Evolutionary conservation across 2,329 filamentous ascomycete species (phyloP).

Genomic region (Arachnopeziza araneosa): DNA sequence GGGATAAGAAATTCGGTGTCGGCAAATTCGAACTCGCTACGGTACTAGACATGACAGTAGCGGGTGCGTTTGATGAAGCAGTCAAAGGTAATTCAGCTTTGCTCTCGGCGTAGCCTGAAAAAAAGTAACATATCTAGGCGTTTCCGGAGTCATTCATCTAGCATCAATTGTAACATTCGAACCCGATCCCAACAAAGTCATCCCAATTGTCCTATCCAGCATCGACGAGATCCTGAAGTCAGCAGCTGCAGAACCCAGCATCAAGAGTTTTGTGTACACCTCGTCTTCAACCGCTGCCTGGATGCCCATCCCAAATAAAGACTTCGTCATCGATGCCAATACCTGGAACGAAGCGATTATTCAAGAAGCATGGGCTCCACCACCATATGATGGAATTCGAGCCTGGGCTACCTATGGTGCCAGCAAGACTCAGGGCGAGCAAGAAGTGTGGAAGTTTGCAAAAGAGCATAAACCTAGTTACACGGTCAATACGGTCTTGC

Average conservation of each 20-base stretch:
- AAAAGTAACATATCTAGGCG: constrained; percentile 9
- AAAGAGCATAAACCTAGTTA: constrained; percentile 29
- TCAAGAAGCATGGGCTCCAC: constrained; percentile 33
- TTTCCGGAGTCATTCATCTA: constrained; percentile 34
- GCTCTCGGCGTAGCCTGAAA: neutral
- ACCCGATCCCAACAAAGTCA: constrained; percentile 35
- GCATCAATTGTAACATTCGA: constrained; percentile 33
- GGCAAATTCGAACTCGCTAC: constrained; percentile 32
- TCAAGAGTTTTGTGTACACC: constrained; percentile 37
- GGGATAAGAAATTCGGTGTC: constrained; percentile 31
- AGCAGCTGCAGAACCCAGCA: constrained; percentile 29
- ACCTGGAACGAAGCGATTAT: constrained; percentile 34
- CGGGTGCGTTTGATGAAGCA: constrained; percentile 21
- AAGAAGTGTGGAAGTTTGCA: constrained; percentile 35
- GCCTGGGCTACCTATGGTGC: constrained; percentile 32
- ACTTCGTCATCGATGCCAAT: constrained; percentile 21
- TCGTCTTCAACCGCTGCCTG: constrained; percentile 23
- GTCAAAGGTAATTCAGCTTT: constrained; percentile 14
- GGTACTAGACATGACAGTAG: constrained; percentile 31
- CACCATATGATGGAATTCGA: constrained; percentile 26
- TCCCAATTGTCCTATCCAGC: constrained; percentile 32
- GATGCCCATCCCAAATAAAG: constrained; percentile 14
- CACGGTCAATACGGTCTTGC: constrained; percentile 25
- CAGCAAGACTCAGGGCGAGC: constrained; percentile 36
- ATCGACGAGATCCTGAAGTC: constrained; percentile 31